Evolutionary conservation across 116 monocot species (phyloP).

Genomic region (Iris pallida): DNA sequence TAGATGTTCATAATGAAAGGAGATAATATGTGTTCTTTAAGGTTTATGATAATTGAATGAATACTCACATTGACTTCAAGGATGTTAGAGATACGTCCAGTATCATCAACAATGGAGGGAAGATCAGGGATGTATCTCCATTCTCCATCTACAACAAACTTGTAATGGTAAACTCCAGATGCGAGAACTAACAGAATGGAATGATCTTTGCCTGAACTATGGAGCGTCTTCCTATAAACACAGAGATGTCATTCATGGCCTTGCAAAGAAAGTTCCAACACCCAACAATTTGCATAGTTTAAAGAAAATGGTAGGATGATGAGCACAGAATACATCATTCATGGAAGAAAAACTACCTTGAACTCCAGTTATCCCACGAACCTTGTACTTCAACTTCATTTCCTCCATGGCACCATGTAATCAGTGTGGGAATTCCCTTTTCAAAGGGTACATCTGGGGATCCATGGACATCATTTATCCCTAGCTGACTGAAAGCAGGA

Average conservation of each 20-base stretch:
- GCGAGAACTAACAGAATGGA: slow-evolving; percentile 30
- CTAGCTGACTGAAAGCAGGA: slow-evolving; percentile 8
- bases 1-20: too few species aligned
- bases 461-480: not conserved
- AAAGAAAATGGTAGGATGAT: too few species aligned
- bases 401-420: slow-evolving; percentile 35
- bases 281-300: too few species aligned
- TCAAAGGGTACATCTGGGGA: slow-evolving; percentile 3
- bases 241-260: not conserved
- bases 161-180: slow-evolving; percentile 34
- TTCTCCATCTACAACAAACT: slow-evolving; percentile 36
- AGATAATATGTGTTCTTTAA: too few species aligned
- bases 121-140: slow-evolving; percentile 32
- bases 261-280: too few species aligned
- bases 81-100: slow-evolving; percentile 23
- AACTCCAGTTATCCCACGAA: slow-evolving; percentile 41
- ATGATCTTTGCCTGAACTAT: slow-evolving; percentile 73
- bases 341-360: slow-evolving; percentile 17
- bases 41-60: not conserved
- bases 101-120: slow-evolving; percentile 18
- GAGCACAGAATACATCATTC: too few species aligned
- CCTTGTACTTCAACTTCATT: slow-evolving; percentile 31
- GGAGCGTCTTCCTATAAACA: slow-evolving; percentile 41
- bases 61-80: slow-evolving; percentile 35
- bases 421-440: slow-evolving; percentile 28